Evolutionary conservation across 106 monocot species (phyloP), one percentile per base, ranked within the genome.

Genomic region (Dioscorea zingiberensis): DNA sequence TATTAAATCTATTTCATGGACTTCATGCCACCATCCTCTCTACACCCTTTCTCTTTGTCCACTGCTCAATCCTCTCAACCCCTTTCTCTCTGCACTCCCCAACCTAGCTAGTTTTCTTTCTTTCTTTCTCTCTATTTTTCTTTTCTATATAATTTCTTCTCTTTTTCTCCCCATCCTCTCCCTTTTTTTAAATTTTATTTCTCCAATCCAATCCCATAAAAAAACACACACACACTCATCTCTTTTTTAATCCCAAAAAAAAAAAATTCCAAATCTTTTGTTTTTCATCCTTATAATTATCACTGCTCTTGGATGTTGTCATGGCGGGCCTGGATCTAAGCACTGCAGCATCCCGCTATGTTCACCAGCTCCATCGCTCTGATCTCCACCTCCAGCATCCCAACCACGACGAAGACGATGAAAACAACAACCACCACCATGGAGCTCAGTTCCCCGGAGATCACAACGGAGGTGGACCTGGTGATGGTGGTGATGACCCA

Each of bases 301-400:
- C 16, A 60, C 27, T 60, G 27, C 12, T 26, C 17, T 63, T 71
- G 45, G 18, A 44, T 59, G 60, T 12, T 32, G 14, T 5, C 25
- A 77, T 78, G 73, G 73, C 78, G 44, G 73, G 73, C 7, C 66
- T 78, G 8, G 68, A 69, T 58, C 73, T 68, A 1, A 68, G 72
- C 68, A 62, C 61, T 17, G 47, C 73, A 21, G 47, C 73, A 21
- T 78, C 72, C 55, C 58, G 65, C 13, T 66, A 60, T 66, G 58
- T 66, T 58, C 77, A 65, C 63, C 67, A 54, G 30, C 74, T 68
- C 63, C 55, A 62, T 17, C 32, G 21, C 47, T 64, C 45, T 18
- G 22, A 75, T 54, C 58, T 55, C 11, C 65, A 59, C 7, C 49
- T 17, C 68, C n/a, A 68, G n/a, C 48, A 44, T 17, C n/a, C 21